phyloP scores from a whole-genome alignment of 345 rosid species.

The Ailanthus altissimus region DNA sequence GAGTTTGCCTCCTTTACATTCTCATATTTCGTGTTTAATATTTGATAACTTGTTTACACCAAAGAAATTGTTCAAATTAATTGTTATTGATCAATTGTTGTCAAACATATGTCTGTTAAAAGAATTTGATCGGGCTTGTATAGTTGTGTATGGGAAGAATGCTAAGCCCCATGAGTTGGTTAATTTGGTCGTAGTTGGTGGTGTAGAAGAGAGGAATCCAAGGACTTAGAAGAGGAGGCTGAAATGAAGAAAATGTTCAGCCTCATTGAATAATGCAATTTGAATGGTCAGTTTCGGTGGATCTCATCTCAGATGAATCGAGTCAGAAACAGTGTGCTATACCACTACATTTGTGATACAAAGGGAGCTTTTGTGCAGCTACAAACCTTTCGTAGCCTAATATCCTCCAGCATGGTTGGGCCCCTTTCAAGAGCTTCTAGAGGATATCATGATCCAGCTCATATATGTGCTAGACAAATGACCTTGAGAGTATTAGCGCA shows the following conservation, averaged over 20 bases:
- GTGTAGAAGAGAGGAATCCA: conserved; percentile 86
- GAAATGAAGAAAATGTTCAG: conserved; percentile 87
- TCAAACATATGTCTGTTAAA: conserved; percentile 67
- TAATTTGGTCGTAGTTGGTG: conserved; percentile 91
- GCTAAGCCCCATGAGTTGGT: conserved; percentile 59
- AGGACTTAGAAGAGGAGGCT: conserved; percentile 86
- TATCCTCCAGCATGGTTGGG: too few species aligned
- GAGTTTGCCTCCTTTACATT: conserved; percentile 21
- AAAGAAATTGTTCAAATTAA: not conserved
- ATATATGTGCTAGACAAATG: too few species aligned
- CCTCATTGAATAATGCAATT: conserved; percentile 60
- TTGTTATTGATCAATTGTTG: not conserved
- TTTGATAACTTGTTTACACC: not conserved
- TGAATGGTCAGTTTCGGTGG: conserved; percentile 86
- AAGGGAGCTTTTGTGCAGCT: conserved; percentile 94
- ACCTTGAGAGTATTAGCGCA: too few species aligned
- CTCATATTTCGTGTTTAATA: not conserved
- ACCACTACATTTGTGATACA: conserved; percentile 75
- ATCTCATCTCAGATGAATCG: conserved; percentile 91
- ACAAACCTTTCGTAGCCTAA: too few species aligned
- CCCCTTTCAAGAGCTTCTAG: too few species aligned
- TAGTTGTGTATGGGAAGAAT: conserved; percentile 96
- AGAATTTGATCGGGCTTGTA: conserved; percentile 81
- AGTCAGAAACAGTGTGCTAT: conserved; percentile 78
- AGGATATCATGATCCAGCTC: too few species aligned